Percentiles rank a stretch among this genome's conserved stretches.
These are phyloP conservation scores for Rhizopus stolonifer DNA, from an alignment of 371 early-diverging fungal species.

Conservation along the genomic window DNA sequence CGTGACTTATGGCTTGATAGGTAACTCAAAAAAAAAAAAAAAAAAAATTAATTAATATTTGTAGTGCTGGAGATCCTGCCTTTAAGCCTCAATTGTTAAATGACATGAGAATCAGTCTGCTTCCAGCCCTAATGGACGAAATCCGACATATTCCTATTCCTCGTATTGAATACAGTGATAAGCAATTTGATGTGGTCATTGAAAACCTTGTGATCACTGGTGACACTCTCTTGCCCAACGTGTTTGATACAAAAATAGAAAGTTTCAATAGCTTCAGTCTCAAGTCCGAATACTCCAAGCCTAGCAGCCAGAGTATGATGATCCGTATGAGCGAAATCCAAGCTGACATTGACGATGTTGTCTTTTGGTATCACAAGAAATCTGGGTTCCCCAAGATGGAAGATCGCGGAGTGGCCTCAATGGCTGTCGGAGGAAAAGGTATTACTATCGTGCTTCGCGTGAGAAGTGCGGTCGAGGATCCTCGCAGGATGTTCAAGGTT, in stretches of 20 bases:
- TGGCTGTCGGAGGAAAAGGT: constrained; percentile 52
- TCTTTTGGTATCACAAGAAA: constrained; percentile 61
- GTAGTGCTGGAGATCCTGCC: constrained; percentile 43
- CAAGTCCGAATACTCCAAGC: constrained; percentile 36
- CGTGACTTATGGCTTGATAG: constrained; percentile 40
- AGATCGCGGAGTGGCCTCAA: constrained; percentile 60
- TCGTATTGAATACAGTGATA: constrained; percentile 62
- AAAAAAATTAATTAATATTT: constrained; percentile 4
- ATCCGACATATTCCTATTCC: constrained; percentile 65
- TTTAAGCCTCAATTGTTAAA: constrained; percentile 63
- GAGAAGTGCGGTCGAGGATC: constrained; percentile 29
- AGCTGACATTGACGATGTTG: constrained; percentile 42
- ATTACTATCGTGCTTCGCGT: constrained; percentile 45
- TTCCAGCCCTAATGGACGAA: constrained; percentile 58
- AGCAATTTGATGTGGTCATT: constrained; percentile 54
- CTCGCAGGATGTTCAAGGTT: constrained; percentile 35
- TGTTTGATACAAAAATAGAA: constrained; percentile 50
- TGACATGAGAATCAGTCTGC: constrained; percentile 53
- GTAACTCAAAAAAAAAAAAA: constrained; percentile 5
- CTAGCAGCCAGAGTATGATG: constrained; percentile 34
- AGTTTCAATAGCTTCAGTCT: constrained; percentile 42
- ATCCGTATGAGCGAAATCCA: constrained; percentile 38
- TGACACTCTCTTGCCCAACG: constrained; percentile 57
- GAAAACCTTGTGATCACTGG: constrained; percentile 62
- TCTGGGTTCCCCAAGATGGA: constrained; percentile 57